A percentile compares a stretch with the other conserved stretches of the same genome.
phyloP scores from a whole-genome alignment of 2,329 filamentous ascomycete genomes.

The Leptographium radiaticola region DNA sequence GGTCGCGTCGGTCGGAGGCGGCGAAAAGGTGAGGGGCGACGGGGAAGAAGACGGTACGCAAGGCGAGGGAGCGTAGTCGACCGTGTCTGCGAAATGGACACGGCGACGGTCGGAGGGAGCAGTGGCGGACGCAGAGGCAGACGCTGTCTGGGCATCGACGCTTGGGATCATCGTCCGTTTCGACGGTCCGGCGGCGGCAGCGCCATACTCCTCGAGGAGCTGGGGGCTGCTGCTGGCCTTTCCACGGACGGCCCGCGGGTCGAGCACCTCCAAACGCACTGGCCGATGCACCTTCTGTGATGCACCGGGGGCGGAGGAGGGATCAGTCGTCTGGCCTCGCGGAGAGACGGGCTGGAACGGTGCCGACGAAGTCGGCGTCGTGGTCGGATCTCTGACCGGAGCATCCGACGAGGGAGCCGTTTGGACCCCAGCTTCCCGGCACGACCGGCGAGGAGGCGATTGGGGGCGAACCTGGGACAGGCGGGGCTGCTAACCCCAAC shows the following conservation, averaged over 20 bases:
- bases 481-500: neutral
- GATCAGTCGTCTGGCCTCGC: neutral
- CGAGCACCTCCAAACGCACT: neutral
- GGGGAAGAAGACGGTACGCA: neutral
- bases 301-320: neutral
- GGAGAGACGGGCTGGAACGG: neutral
- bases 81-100: neutral
- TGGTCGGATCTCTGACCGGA: neutral
- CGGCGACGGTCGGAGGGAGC: neutral
- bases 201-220: neutral
- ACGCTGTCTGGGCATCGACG: neutral
- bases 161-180: neutral
- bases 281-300: neutral
- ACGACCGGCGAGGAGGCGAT: neutral
- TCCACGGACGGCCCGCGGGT: neutral
- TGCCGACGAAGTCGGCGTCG: neutral
- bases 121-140: neutral
- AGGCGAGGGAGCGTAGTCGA: neutral
- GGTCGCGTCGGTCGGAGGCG: neutral
- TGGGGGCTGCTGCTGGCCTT: neutral
- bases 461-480: neutral
- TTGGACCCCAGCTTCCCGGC: neutral
- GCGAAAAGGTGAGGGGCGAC: neutral
- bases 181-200: neutral
- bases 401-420: neutral